Conservation (phyloP, 768 basidiomycete genomes). For the Tephrocybe sp. region DNA sequence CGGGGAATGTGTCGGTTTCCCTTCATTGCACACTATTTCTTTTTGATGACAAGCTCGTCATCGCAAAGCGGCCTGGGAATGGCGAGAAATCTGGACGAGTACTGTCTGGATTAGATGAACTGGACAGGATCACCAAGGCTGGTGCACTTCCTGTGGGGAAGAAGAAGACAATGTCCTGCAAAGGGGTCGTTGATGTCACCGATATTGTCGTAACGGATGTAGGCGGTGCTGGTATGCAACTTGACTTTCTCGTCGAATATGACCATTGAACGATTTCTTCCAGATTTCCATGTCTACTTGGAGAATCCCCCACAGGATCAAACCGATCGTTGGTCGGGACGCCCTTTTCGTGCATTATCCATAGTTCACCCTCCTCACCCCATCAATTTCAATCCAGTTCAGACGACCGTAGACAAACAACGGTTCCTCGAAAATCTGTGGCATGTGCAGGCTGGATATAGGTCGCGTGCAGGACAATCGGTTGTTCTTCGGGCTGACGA, state of each 20-base stretch:
- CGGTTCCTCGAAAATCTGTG: constrained; percentile 89
- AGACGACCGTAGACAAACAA: constrained; percentile 65
- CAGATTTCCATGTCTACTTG: constrained; percentile 84
- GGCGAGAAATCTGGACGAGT: constrained; percentile 73
- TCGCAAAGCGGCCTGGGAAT: constrained; percentile 80
- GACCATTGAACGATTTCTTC: constrained; percentile 2
- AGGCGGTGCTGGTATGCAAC: constrained; percentile 72
- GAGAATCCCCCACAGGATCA: constrained; percentile 82
- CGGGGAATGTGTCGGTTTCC: constrained; percentile 40
- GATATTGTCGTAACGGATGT: constrained; percentile 83
- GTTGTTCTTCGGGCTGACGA: constrained; percentile 71
- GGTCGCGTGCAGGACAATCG: constrained; percentile 70
- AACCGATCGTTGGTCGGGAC: constrained; percentile 83
- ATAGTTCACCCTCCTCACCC: constrained; percentile 76
- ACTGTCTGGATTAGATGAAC: constrained; percentile 73
- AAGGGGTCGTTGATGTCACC: constrained; percentile 80
- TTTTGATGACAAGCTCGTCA: constrained; percentile 91
- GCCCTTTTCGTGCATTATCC: constrained; percentile 76
- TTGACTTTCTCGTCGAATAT: constrained; percentile 1
- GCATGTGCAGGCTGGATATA: constrained; percentile 79
- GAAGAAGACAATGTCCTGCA: constrained; percentile 81
- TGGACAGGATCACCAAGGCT: constrained; percentile 68
- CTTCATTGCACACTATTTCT: constrained; percentile 89
- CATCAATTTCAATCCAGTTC: constrained; percentile 60
- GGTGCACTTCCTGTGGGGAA: constrained; percentile 59